Base-by-base conservation (phyloP, 2,329 filamentous ascomycete genomes). In the Aspergillus ochraceoroseus region DNA sequence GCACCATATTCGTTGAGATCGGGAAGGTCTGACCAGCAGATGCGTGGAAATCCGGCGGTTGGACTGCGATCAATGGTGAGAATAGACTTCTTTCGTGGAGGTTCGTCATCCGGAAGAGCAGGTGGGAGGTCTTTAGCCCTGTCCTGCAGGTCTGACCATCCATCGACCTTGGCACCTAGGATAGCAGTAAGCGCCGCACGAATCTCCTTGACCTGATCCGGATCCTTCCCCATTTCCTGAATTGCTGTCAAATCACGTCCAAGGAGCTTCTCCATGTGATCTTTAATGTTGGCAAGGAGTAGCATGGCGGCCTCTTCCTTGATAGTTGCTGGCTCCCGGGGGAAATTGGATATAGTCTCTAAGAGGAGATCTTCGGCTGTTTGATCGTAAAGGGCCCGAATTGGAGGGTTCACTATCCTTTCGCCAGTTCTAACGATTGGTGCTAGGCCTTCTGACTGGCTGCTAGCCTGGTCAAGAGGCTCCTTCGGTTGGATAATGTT, bases 241-340 rank as follows among this genome's bases (percentile, higher is more conserved):
- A 69, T 69, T 27, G 66, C 66, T 7, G 61, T 66, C 41, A 69
- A 42, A 43, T 67, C 65, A 27, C 65, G 62, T 5, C 66, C 66
- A 5, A 69, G 56, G 20, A 71, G 59, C 35, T 65, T 68, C 42
- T 71, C 69, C 66, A 72, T 70, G 50, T 71, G 68, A 38, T 67
- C 65, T 44, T 69, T 70, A 35, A 72, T 71, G 43, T 71, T 71
- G 14, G 69, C 67, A 32, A 72, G 61, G 14, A 72, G 58, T 9
- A 70, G 47, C 61, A 69, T 70, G 11, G 68, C 67, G 17, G 66
- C 67, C 47, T 70, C 68, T 55, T 71, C 66, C 42, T 68, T 68
- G 35, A 68, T 68, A 7, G 64, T 67, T 11, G 65, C 61, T 4
- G 65, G 65, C 41, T 68, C 64, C 25, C 64, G 53, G 2, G 66